Percentiles rank a stretch among this genome's conserved stretches.
These are phyloP conservation scores for Termitomyces sp. DNA, from an alignment of 768 basidiomycete species.

Conservation along the genomic window DNA sequence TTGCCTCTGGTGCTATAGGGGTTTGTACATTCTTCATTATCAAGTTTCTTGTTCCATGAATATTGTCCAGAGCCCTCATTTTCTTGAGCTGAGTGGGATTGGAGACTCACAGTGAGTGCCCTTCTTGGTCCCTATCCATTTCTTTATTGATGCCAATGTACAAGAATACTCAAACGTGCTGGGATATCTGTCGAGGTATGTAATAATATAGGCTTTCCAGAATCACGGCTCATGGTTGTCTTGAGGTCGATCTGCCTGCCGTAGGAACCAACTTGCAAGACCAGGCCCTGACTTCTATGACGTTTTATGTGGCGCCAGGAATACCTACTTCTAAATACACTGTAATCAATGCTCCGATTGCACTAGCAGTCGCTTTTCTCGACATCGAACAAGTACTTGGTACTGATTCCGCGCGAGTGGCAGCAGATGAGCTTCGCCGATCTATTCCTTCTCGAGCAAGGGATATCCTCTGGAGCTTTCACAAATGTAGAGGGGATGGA, in stretches of 20 bases:
- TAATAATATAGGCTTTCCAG: neutral
- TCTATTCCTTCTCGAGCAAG: slow-evolving; percentile 4
- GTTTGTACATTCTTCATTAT: neutral
- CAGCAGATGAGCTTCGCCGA: neutral
- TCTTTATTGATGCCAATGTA: neutral
- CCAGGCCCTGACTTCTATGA: neutral
- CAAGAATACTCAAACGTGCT: slow-evolving; percentile 4
- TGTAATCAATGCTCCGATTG: slow-evolving; percentile 1
- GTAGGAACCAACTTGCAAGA: slow-evolving; percentile 13
- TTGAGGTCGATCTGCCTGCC: slow-evolving; percentile 9
- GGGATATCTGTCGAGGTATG: slow-evolving; percentile 8
- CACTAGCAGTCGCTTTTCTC: slow-evolving; percentile 4
- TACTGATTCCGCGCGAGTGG: neutral
- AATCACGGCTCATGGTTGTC: neutral
- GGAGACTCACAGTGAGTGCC: slow-evolving; percentile 3
- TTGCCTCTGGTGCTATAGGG: slow-evolving; percentile 10
- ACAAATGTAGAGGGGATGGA: slow-evolving; percentile 6
- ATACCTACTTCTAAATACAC: neutral
- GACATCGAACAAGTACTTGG: slow-evolving; percentile 10
- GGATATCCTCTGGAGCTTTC: slow-evolving; percentile 10
- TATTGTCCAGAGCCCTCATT: slow-evolving; percentile 5
- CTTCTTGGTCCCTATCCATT: neutral
- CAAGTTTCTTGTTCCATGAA: too few species aligned
- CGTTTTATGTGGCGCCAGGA: neutral
- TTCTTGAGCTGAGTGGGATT: slow-evolving; percentile 10